Evolutionary conservation across 2,329 filamentous ascomycete genomes (phyloP), one percentile per base, ranked within the genome.

Genomic region (Macroventuria anomochaeta): DNA sequence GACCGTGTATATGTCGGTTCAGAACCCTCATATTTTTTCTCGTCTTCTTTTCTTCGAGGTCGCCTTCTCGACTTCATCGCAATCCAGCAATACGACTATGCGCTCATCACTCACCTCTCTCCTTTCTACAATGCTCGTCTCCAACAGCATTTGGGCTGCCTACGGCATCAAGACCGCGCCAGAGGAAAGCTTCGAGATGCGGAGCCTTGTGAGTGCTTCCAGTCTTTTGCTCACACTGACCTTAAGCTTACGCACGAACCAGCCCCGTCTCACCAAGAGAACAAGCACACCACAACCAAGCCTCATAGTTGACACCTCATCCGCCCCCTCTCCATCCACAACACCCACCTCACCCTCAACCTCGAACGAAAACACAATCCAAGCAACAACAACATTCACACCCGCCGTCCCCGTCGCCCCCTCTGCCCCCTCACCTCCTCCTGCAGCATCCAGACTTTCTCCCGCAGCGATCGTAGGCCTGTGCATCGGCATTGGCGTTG

Each of bases 121-220:
- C 17, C 34, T 3, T 21, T n/a, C 10, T n/a, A n/a, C n/a, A n/a
- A 41, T 40, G 41, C n/a, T 34, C 5, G 1, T 36, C 8, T 41
- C 34, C 3, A 36, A 32, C 10, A 29, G 3, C 2, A 17, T 46
- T 6, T 52, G 49, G 49, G 13, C 41, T 12, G 12, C 29, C 1
- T 52, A 52, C 6, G 49, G 49, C 1, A 31, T 52, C 23, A 44
- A 26, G 17, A 3, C 34, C 4, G 13, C 15, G 12, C 28, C 12
- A 3, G 36, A n/a, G 5, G 41, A 41, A 7, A 38, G 3, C 5
- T 15, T 34, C 7, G 49, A 52, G 36, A 46, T 52, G 49, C 36
- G 31, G 4, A 41, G 10, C 7, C 31, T 52, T 2, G 49, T 52
- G 37, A 10, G 26, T 31, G 12, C 3, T 21, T 15, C 12, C 13